Evolutionary conservation across 768 basidiomycete species (phyloP).

Genomic region (Agrocybe chaxingu): DNA sequence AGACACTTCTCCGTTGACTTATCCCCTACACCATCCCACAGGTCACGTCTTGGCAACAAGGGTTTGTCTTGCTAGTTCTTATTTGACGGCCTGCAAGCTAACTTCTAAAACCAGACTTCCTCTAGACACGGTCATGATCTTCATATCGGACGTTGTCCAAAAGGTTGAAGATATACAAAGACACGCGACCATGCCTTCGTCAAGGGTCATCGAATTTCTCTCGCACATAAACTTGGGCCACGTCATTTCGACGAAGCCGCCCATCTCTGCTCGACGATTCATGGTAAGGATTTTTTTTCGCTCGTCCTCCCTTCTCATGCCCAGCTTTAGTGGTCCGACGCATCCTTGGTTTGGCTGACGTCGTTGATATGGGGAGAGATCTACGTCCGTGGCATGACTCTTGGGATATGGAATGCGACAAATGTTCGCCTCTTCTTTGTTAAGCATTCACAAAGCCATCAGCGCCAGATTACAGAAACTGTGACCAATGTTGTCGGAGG

Average conservation of each 20-base stretch:
- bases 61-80: constrained; percentile 42
- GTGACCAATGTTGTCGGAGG: constrained; percentile 83
- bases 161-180: constrained; percentile 81
- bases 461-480: constrained; percentile 72
- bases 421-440: constrained; percentile 89
- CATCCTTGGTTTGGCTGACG: constrained; percentile 88
- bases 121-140: constrained; percentile 80
- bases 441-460: constrained; percentile 73
- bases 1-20: background rate
- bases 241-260: constrained; percentile 69
- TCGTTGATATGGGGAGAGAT: constrained; percentile 95
- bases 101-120: constrained; percentile 59
- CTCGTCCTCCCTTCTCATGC: background rate
- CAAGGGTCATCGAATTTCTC: constrained; percentile 73
- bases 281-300: constrained; percentile 44
- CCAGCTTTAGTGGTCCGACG: constrained; percentile 77
- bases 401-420: constrained; percentile 90
- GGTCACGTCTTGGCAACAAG: constrained; percentile 96
- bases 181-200: constrained; percentile 59
- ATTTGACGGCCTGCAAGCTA: background rate
- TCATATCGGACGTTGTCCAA: constrained; percentile 86
- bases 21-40: constrained; percentile 19
- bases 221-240: constrained; percentile 64
- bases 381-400: constrained; percentile 84
- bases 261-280: constrained; percentile 70